Base-by-base conservation (phyloP, 106 monocot species). In the Triglochin maritima region DNA sequence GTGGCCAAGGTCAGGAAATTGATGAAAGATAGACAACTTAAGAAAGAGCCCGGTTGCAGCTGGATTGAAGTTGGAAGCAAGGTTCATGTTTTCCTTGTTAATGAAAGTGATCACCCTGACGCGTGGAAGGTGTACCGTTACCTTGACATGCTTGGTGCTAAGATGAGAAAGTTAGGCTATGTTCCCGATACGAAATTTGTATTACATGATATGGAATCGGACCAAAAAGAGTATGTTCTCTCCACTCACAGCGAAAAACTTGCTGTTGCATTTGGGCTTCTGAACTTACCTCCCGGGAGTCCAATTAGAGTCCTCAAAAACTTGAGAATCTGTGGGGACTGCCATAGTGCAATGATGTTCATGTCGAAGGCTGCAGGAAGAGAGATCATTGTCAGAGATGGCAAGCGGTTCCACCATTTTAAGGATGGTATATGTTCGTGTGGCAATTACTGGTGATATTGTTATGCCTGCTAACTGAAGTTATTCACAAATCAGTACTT, bases 1-100 rank as follows among this genome's bases (percentile, higher is more conserved):
- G 88, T 84, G 6, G 88, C 86, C n/a, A 86, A 60, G 51, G 88
- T 96, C 63, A 77, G 91, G 72, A 86, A 88, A 65, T 42, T 91
- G 81, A 96, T 96, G 96, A 84, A 71, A 48, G 76, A 76, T 11
- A 10, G 69, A 13, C 70, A 76, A 8, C 69, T 76, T 14, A 76
- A 62, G 76, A 76, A 76, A 63, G 76, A 76, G 55, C 76, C 76
- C 42, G 76, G 76, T 4, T 76, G 76, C 69, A 76, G 76, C 52
- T 76, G 76, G 76, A 69, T 70, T 62, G 76, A 76, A 14, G 56
- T 69, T 49, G 69, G 56, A 9, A 69, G 56, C 16, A 63, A 76
- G 44, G 69, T 76, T 52, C 61, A 69, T 63, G 76, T 76, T 6
- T 76, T 76, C n/a, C 62, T 69, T 29, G 69, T 68, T 10, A 64